These are phyloP conservation scores for Mycena kentingensis DNA, from an alignment of 768 basidiomycete species.

Conservation along the genomic window DNA sequence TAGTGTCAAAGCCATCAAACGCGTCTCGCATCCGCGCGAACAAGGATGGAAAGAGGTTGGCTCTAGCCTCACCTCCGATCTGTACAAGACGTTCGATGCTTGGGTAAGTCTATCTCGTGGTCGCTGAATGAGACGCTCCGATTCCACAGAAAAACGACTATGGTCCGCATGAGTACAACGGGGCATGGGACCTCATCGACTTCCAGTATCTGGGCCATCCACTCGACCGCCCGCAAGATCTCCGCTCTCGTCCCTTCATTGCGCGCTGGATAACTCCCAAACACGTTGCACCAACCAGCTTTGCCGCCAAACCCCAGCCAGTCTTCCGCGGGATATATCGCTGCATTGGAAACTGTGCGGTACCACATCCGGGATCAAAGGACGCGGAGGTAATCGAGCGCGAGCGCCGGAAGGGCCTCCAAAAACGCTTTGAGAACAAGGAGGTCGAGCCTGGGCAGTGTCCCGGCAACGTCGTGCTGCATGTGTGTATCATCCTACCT, in stretches of 20 bases:
- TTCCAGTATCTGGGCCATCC: conserved; percentile 7
- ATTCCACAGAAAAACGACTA: conserved; percentile 13
- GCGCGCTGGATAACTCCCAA: conserved; percentile 8
- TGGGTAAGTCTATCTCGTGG: background rate
- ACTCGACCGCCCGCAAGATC: conserved; percentile 9
- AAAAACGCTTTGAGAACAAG: too few relatives aligned
- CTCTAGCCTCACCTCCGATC: background rate
- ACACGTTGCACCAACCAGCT: background rate
- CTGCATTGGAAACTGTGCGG: conserved; percentile 7
- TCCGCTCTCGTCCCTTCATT: conserved; percentile 6
- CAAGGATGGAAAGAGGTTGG: background rate
- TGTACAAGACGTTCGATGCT: background rate
- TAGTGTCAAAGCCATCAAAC: background rate
- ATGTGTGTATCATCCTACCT: background rate
- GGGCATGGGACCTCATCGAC: background rate
- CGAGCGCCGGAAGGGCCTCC: background rate
- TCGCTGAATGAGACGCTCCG: background rate
- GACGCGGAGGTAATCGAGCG: background rate
- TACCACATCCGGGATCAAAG: background rate
- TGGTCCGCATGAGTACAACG: background rate
- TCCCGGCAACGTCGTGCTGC: background rate
- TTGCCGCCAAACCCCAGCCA: background rate
- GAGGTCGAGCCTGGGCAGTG: background rate
- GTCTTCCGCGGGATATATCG: conserved; percentile 4
- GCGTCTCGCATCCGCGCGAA: background rate